Evolutionary conservation across 2,329 filamentous ascomycete species (phyloP).

Genomic region (Drechslerella dactyloides): DNA sequence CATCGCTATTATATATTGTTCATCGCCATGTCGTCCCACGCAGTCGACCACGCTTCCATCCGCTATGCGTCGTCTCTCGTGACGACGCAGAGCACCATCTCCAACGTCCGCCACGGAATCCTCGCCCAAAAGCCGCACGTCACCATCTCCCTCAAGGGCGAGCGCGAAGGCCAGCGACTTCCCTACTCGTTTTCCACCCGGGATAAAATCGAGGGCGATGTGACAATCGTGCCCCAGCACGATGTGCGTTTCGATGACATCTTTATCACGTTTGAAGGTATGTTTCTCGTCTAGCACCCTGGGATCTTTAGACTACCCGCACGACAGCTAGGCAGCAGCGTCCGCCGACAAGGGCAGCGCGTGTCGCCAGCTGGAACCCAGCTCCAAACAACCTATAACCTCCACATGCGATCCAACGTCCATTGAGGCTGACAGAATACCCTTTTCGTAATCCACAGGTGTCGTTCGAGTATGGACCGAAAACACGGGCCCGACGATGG

Average conservation of each 20-base stretch:
- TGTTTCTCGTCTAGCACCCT: slow-evolving; percentile 52
- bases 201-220: slow-evolving; percentile 65
- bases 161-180: slow-evolving; percentile 33
- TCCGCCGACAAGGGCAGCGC: not conserved
- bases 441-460: slow-evolving; percentile 37
- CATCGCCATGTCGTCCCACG: slow-evolving; percentile 10
- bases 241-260: slow-evolving; percentile 67
- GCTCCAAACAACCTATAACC: slow-evolving; percentile 2
- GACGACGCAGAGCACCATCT: slow-evolving; percentile 31
- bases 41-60: slow-evolving; percentile 42
- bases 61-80: slow-evolving; percentile 37
- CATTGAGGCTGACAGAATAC: slow-evolving; percentile 15
- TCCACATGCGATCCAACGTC: slow-evolving; percentile 10
- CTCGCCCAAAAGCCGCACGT: slow-evolving; percentile 47
- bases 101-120: slow-evolving; percentile 24
- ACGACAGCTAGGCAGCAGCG: slow-evolving; percentile 48
- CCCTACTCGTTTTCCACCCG: slow-evolving; percentile 61
- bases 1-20: slow-evolving; percentile 1
- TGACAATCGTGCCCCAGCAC: slow-evolving; percentile 62
- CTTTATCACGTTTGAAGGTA: slow-evolving; percentile 67
- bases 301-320: slow-evolving; percentile 42
- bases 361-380: slow-evolving; percentile 1
- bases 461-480: slow-evolving; percentile 54
- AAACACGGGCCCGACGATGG: slow-evolving; percentile 51
- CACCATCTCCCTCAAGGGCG: slow-evolving; percentile 53